Conservation (phyloP, 1,139 yeast genomes). For the Diutina ranongensis region DNA sequence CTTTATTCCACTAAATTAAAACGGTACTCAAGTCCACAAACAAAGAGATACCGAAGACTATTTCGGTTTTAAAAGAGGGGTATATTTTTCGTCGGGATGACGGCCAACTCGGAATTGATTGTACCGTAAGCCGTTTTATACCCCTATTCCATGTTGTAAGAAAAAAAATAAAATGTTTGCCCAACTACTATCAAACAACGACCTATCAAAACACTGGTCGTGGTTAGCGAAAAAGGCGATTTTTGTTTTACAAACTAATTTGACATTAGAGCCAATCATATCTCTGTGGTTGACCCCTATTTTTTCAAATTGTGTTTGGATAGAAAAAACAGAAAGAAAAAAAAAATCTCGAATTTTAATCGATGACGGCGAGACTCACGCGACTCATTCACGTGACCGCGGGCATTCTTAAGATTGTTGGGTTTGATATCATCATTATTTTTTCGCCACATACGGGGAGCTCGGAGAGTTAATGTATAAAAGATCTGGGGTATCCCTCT, state of each 20-base stretch:
- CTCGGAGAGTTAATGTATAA: background rate
- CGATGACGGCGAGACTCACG: too few relatives aligned
- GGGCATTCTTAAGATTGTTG: background rate
- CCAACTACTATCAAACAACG: conserved; percentile 6
- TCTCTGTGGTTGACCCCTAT: background rate
- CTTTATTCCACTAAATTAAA: background rate
- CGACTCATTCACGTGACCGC: background rate
- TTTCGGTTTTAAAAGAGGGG: background rate
- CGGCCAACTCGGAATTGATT: too few relatives aligned
- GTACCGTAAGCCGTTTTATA: background rate
- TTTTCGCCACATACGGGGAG: background rate
- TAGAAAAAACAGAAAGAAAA: too few relatives aligned
- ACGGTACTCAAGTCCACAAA: background rate
- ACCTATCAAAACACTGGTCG: conserved; percentile 4
- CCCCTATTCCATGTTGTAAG: background rate
- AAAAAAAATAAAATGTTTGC: background rate
- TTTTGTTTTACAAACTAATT: background rate
- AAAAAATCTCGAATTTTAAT: too few relatives aligned
- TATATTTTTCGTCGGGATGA: too few relatives aligned
- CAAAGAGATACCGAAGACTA: background rate
- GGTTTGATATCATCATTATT: background rate
- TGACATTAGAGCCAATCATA: background rate
- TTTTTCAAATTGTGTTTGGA: too few relatives aligned
- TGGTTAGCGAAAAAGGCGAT: conserved; percentile 6
- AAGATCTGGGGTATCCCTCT: conserved; percentile 3